These are phyloP conservation scores for Taxillus chinensis DNA, from an alignment of 164 flowering plant species.

Conservation along the genomic window DNA sequence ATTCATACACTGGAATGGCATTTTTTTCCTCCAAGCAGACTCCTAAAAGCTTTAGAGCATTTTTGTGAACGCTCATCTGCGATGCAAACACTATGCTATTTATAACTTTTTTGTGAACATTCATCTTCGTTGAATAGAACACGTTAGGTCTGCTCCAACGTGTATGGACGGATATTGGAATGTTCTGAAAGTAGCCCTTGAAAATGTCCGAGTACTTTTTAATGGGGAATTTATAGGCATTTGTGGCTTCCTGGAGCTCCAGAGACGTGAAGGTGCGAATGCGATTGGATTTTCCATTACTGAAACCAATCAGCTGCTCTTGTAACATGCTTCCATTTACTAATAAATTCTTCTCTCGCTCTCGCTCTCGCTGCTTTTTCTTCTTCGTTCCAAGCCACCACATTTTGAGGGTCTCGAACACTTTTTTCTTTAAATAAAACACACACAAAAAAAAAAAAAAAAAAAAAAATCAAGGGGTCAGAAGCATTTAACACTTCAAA, in stretches of 20 bases:
- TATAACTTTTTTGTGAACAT: neutral
- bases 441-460: too few relatives aligned
- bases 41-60: neutral
- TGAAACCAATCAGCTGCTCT: neutral
- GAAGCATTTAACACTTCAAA: too few relatives aligned
- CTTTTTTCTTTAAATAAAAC: too few relatives aligned
- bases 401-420: too few relatives aligned
- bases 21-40: neutral
- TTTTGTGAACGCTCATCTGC: constrained; percentile 1
- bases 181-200: neutral
- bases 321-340: neutral
- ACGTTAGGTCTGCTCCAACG: neutral
- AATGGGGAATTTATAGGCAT: neutral
- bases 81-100: neutral
- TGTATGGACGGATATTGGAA: neutral
- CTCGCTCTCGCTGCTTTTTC: too few relatives aligned
- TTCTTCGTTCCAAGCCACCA: too few relatives aligned
- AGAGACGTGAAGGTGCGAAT: neutral
- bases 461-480: too few relatives aligned
- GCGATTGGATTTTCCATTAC: neutral
- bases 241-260: neutral
- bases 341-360: neutral
- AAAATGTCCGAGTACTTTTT: neutral
- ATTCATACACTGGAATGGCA: neutral
- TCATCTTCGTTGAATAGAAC: too few relatives aligned